These are phyloP conservation scores for Globisporangium camurandrum DNA, from an alignment of 352 stramenopile genomes.

Conservation along the genomic window DNA sequence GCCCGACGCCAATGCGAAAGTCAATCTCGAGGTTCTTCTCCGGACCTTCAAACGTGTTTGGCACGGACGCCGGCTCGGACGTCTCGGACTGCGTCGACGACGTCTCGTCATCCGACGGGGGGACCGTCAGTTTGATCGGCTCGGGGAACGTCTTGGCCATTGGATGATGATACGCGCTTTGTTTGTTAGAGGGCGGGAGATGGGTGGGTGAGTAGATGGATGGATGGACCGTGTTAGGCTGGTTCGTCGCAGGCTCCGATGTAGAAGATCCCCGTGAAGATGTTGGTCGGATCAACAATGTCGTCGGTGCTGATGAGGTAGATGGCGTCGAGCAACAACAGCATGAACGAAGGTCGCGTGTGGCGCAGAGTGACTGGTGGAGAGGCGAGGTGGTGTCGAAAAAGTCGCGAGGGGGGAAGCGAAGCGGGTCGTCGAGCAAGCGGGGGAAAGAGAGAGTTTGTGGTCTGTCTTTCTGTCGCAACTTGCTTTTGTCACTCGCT, in stretches of 20 bases:
- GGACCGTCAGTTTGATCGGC: slow-evolving; percentile 48
- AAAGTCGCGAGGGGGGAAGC: slow-evolving; percentile 6
- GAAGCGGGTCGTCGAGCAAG: not conserved
- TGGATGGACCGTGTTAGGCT: slow-evolving; percentile 52
- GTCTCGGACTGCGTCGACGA: slow-evolving; percentile 61
- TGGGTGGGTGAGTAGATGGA: slow-evolving; percentile 1
- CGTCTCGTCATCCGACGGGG: slow-evolving; percentile 52
- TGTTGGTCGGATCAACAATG: slow-evolving; percentile 83
- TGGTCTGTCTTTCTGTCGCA: slow-evolving; percentile 15
- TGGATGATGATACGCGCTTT: too few species aligned
- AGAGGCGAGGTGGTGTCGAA: not conserved
- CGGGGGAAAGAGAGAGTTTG: slow-evolving; percentile 1
- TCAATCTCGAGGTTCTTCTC: slow-evolving; percentile 97
- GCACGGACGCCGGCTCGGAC: slow-evolving; percentile 36
- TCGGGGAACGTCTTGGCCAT: slow-evolving; percentile 61
- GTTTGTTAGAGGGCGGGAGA: slow-evolving; percentile 3
- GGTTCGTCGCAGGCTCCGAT: slow-evolving; percentile 86
- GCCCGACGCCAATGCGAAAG: slow-evolving; percentile 75
- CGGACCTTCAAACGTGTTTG: slow-evolving; percentile 95
- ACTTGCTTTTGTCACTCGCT: slow-evolving; percentile 4
- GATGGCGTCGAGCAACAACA: slow-evolving; percentile 62
- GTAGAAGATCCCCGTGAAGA: slow-evolving; percentile 89
- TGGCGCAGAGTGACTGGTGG: not conserved
- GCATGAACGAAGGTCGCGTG: slow-evolving; percentile 55
- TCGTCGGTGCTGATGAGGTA: slow-evolving; percentile 63